These are phyloP conservation scores for Tuber microsphaerosporum DNA, from an alignment of 495 filamentous ascomycete species.

Conservation along the genomic window DNA sequence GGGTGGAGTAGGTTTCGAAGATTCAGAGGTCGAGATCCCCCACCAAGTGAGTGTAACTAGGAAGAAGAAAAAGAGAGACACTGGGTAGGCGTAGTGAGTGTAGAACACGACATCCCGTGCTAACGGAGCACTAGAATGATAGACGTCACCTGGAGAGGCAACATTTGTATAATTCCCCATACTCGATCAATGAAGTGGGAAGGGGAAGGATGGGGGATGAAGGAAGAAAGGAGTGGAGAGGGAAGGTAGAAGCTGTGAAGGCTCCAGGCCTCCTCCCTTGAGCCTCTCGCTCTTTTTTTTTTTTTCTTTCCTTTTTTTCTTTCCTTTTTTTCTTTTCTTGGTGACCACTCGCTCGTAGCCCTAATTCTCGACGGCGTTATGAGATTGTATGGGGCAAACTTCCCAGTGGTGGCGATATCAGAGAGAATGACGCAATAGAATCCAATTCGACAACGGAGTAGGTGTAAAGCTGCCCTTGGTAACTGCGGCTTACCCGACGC, in stretches of 20 bases:
- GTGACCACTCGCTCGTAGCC: background rate
- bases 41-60: slow-evolving; percentile 56
- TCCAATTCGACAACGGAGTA: background rate
- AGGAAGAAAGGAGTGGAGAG: background rate
- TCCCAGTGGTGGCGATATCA: background rate
- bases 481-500: background rate
- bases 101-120: slow-evolving; percentile 22
- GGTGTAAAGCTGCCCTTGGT: background rate
- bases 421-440: slow-evolving; percentile 1
- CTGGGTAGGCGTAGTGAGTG: slow-evolving; percentile 57
- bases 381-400: background rate
- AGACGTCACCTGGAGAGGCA: background rate
- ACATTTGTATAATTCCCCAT: background rate
- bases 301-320: too few relatives aligned
- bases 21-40: slow-evolving; percentile 53
- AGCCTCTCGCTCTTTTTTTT: background rate
- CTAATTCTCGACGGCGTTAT: background rate
- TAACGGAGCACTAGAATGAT: background rate
- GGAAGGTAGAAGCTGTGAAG: background rate
- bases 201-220: background rate
- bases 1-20: slow-evolving; percentile 43
- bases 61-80: slow-evolving; percentile 62
- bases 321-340: background rate
- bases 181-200: background rate
- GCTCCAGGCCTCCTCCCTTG: background rate